Evolutionary conservation across 2,329 filamentous ascomycete species (phyloP).

Genomic region (Fusarium lateritium): DNA sequence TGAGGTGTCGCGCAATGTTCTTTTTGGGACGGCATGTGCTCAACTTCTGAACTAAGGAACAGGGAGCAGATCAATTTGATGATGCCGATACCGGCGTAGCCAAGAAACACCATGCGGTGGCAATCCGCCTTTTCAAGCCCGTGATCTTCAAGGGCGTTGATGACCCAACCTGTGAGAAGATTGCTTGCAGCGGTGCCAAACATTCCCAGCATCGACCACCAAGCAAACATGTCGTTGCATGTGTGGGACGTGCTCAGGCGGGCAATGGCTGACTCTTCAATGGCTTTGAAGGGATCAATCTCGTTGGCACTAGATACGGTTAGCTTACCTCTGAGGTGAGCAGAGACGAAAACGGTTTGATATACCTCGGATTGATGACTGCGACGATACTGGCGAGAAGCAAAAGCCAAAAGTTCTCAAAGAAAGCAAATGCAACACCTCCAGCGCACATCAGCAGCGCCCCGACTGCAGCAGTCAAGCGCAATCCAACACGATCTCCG

Average conservation of each 20-base stretch:
- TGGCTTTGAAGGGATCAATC: constrained; percentile 46
- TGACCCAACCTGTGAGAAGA: constrained; percentile 38
- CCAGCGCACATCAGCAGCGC: constrained; percentile 39
- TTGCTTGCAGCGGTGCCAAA: constrained; percentile 43
- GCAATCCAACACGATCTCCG: constrained; percentile 37
- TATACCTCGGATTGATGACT: constrained; percentile 43
- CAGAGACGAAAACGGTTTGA: background rate
- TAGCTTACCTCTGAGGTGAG: background rate
- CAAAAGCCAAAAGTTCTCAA: constrained; percentile 43
- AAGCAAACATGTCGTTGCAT: constrained; percentile 44
- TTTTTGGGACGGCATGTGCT: constrained; percentile 21
- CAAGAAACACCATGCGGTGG: constrained; percentile 38
- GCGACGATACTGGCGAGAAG: constrained; percentile 37
- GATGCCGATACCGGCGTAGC: constrained; percentile 35
- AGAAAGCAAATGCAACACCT: constrained; percentile 32
- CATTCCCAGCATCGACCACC: constrained; percentile 48
- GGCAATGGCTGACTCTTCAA: constrained; percentile 44
- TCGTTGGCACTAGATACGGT: constrained; percentile 36
- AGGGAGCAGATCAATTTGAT: constrained; percentile 35
- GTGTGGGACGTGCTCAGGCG: constrained; percentile 40
- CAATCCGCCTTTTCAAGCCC: constrained; percentile 27
- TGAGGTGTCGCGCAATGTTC: constrained; percentile 15
- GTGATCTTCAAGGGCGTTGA: constrained; percentile 26
- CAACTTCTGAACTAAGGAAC: constrained; percentile 32
- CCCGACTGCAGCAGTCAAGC: constrained; percentile 30